Conservation (phyloP, 495 filamentous ascomycete genomes). For the Paragyromitra xinjiangensis region DNA sequence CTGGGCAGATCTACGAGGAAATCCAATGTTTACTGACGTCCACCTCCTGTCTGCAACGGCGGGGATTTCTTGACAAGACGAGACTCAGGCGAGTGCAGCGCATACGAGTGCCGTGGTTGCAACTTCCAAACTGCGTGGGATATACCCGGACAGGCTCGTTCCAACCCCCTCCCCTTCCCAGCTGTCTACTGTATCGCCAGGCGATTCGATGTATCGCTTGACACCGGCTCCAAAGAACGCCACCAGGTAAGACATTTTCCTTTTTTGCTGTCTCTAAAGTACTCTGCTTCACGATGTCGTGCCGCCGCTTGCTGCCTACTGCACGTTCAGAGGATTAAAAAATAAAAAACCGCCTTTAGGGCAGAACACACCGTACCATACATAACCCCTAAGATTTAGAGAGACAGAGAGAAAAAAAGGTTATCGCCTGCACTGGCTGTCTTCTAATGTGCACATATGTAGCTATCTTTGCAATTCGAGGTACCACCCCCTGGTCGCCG, state of each 20-base stretch:
- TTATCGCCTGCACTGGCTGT: slow-evolving; percentile 15
- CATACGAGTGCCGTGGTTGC: slow-evolving; percentile 29
- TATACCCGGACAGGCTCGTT: slow-evolving; percentile 45
- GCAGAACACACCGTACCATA: slow-evolving; percentile 12
- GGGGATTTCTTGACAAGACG: slow-evolving; percentile 41
- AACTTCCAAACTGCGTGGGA: slow-evolving; percentile 53
- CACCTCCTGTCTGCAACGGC: slow-evolving; percentile 34
- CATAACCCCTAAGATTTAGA: background rate
- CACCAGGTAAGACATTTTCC: slow-evolving; percentile 28
- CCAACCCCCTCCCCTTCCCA: background rate
- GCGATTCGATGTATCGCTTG: slow-evolving; percentile 44
- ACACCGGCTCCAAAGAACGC: slow-evolving; percentile 41
- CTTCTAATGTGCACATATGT: slow-evolving; percentile 9
- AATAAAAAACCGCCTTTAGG: slow-evolving; percentile 4
- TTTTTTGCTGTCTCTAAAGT: slow-evolving; percentile 19
- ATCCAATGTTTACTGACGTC: slow-evolving; percentile 17
- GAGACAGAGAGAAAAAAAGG: background rate
- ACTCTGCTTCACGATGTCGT: slow-evolving; percentile 33
- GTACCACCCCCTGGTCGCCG: slow-evolving; percentile 13
- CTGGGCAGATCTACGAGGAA: slow-evolving; percentile 46
- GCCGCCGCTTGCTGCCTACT: slow-evolving; percentile 24
- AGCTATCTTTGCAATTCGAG: slow-evolving; percentile 25
- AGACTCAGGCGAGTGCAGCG: slow-evolving; percentile 24
- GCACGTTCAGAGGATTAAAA: slow-evolving; percentile 20
- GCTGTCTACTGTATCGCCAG: slow-evolving; percentile 24